These are phyloP conservation scores for Cladophialophora yegresii DNA, from an alignment of 2,329 filamentous ascomycete species.

Conservation along the genomic window DNA sequence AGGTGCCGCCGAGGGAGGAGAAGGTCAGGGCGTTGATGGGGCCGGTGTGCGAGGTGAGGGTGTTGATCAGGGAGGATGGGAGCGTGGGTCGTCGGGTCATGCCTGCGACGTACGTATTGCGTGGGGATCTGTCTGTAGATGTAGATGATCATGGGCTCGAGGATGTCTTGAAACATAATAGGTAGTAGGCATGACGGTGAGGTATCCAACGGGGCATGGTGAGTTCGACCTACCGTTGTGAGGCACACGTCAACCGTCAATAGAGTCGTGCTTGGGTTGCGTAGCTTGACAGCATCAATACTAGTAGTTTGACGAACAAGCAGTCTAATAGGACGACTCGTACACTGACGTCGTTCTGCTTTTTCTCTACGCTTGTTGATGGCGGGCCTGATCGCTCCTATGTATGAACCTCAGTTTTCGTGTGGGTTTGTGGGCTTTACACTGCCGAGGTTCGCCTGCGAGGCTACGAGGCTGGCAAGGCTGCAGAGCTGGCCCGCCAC, in stretches of 20 bases:
- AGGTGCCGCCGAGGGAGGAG: constrained; percentile 70
- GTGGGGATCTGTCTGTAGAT: neutral
- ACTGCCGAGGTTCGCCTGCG: too few relatives aligned
- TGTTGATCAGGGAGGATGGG: constrained; percentile 46
- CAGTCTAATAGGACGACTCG: neutral
- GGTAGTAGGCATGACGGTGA: neutral
- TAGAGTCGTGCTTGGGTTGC: neutral
- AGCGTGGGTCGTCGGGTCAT: constrained; percentile 37
- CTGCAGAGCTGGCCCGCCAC: too few relatives aligned
- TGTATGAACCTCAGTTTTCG: too few relatives aligned
- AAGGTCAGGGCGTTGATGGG: constrained; percentile 73
- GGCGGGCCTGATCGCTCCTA: too few relatives aligned
- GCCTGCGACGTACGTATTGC: neutral
- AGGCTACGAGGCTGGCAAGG: too few relatives aligned
- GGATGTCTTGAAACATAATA: neutral
- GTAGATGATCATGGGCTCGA: neutral
- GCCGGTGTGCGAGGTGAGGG: constrained; percentile 50
- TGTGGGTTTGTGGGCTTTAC: too few relatives aligned
- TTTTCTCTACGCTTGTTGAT: neutral
- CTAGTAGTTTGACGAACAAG: neutral
- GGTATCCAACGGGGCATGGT: neutral
- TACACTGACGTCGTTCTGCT: neutral
- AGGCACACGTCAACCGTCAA: neutral
- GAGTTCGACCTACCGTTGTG: neutral
- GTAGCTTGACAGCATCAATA: neutral